These are phyloP conservation scores for Hygrocybe punicea DNA, from an alignment of 768 basidiomycete genomes.

Conservation along the genomic window DNA sequence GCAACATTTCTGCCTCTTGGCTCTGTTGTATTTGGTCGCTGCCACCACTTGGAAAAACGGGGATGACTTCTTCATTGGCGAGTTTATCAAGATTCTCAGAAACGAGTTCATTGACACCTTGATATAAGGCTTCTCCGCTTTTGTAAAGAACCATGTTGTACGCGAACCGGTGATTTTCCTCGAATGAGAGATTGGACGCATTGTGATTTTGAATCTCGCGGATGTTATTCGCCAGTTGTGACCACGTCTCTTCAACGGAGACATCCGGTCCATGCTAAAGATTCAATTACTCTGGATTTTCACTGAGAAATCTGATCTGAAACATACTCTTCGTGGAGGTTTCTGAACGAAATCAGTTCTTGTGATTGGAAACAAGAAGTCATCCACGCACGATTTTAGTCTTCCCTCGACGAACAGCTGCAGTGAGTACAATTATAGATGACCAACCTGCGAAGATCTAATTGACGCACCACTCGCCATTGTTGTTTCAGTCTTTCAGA, in stretches of 20 bases:
- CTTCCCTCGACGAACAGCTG: conserved; percentile 39
- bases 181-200: conserved; percentile 81
- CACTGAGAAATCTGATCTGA: not conserved
- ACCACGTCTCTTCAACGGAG: conserved; percentile 83
- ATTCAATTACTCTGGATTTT: not conserved
- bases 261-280: conserved; percentile 67
- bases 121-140: conserved; percentile 81
- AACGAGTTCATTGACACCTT: conserved; percentile 76
- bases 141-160: conserved; percentile 93
- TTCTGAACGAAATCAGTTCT: conserved; percentile 30
- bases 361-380: not conserved
- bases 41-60: conserved; percentile 72
- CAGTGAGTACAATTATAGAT: not conserved
- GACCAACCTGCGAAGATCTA: not conserved
- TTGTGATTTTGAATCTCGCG: conserved; percentile 94
- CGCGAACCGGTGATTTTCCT: conserved; percentile 91
- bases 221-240: conserved; percentile 77
- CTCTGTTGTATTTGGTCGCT: conserved; percentile 70
- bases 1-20: conserved; percentile 78
- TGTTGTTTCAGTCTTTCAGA: not conserved
- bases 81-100: conserved; percentile 78
- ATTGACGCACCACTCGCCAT: conserved; percentile 25
- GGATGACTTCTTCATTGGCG: conserved; percentile 70
- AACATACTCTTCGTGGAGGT: conserved; percentile 45
- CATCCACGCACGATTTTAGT: conserved; percentile 45